These are phyloP conservation scores for Eucalyptus sp. DNA, from an alignment of 345 rosid species.

Conservation along the genomic window DNA sequence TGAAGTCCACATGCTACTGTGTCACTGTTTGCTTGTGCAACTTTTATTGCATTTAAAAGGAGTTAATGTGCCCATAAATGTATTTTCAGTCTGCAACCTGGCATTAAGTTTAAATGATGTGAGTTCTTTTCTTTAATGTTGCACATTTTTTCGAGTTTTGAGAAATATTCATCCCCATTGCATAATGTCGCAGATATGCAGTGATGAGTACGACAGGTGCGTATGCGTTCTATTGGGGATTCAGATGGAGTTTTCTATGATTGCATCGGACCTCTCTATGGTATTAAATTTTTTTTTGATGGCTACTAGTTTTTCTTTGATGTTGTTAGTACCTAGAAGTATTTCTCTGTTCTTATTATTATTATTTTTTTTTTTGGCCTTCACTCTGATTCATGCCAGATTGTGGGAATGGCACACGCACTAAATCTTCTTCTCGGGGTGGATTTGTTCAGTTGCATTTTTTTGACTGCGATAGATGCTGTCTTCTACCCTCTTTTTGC, in stretches of 20 bases:
- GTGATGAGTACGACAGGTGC: conserved; percentile 72
- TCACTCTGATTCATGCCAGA: conserved; percentile 26
- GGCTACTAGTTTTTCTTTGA: not conserved
- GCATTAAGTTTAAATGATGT: not conserved
- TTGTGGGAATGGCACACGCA: conserved; percentile 89
- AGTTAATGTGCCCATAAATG: not conserved
- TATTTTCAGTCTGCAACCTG: not conserved
- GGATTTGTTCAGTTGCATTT: conserved; percentile 70
- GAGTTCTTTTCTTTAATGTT: not conserved
- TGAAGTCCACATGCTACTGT: not conserved
- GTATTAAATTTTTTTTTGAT: conserved; percentile 19
- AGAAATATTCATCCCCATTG: not conserved
- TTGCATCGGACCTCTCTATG: conserved; percentile 74
- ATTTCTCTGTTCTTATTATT: not conserved
- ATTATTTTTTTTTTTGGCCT: not conserved
- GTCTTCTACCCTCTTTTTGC: conserved; percentile 71
- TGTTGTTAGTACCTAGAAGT: not conserved
- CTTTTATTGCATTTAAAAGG: not conserved
- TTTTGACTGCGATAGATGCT: conserved; percentile 86
- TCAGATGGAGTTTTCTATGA: conserved; percentile 71
- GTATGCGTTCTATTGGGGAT: conserved; percentile 74
- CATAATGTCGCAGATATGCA: conserved; percentile 54
- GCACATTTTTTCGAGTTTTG: not conserved
- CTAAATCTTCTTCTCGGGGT: conserved; percentile 81
- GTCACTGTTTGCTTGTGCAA: not conserved